Evolutionary conservation across 257 asterid genomes (phyloP), one percentile per base, ranked within the genome.

Genomic region (Solanum pinnatisectum): DNA sequence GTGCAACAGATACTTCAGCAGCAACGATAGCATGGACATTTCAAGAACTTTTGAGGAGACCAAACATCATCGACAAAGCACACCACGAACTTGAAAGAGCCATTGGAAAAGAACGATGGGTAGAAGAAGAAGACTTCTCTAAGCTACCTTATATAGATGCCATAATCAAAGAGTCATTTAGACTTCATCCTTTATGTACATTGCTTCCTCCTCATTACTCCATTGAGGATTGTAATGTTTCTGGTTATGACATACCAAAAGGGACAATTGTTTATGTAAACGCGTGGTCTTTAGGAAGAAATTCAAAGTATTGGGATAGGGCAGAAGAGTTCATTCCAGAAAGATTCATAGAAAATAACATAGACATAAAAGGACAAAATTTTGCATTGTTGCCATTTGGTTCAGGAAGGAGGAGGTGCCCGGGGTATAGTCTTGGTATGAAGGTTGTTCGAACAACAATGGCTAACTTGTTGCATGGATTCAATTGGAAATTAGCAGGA

Each of bases 1-100:
- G 90, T 20, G 92, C 84, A 63, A 88, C 89, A 23, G 90, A 90
- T 40, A 91, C 94, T 32, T 16, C 93, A 18, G 86, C 90, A 11
- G 44, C 87, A 16, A 59, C 89, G 22, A 25, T 92, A 11, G 91
- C 91, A 85, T 89, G 93, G 94, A 52, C 91, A 8, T 68, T 92
- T 25, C 89, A 42, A 52, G 93, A 92, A 87, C 46, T 92, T 9
- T 32, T 90, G 10, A 88, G 46, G 74, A 84, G 87, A 15, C 92
- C 92, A 73, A 73, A 73, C 30, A 20, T 73, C 27, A 73, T 73
- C 0, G 30, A 73, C 0, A 73, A 73, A 46, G 81, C 81, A 73
- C 27, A 35, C 0, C 81, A 73, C 0, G 81, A 73, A 73, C 81
- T 73, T 35, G 16, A 73, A 1, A 73, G n/a, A 73, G 46, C 30